Evolutionary conservation across 2,329 filamentous ascomycete genomes (phyloP).

Genomic region (Fusarium proliferatum): DNA sequence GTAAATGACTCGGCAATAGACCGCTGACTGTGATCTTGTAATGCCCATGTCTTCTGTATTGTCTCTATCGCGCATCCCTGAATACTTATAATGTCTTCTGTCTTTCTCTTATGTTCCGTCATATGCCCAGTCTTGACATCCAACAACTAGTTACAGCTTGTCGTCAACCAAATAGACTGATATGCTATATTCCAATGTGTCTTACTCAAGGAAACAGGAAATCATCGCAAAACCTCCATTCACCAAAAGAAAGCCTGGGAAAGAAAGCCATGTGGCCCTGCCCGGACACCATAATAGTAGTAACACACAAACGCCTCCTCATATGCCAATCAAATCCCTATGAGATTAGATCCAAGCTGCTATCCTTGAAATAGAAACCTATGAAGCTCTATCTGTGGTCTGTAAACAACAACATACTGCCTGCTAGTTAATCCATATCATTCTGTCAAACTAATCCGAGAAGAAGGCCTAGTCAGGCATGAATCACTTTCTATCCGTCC

Average conservation of each 20-base stretch:
- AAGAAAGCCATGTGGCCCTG: background rate
- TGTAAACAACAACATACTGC: conserved; percentile 8
- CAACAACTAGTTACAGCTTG: conserved; percentile 4
- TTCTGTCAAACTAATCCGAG: conserved; percentile 6
- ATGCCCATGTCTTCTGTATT: background rate
- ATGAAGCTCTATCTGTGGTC: background rate
- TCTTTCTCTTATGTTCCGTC: conserved; percentile 4
- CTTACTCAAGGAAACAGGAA: conserved; percentile 13
- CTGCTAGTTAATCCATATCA: conserved; percentile 7
- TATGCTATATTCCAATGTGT: conserved; percentile 11
- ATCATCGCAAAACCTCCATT: conserved; percentile 6
- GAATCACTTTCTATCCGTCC: conserved; percentile 21
- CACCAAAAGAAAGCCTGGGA: background rate
- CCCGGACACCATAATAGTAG: conserved; percentile 5
- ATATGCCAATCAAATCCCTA: conserved; percentile 3
- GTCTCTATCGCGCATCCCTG: conserved; percentile 17
- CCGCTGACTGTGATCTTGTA: conserved; percentile 3
- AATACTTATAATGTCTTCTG: conserved; percentile 10
- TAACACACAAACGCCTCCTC: conserved; percentile 26
- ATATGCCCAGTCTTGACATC: conserved; percentile 8
- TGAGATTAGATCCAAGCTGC: conserved; percentile 1
- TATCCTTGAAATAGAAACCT: background rate
- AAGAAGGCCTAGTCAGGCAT: background rate
- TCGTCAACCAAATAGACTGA: conserved; percentile 6
- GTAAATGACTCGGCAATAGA: conserved; percentile 11